A percentile compares a stretch with the other conserved stretches of the same genome.
phyloP scores from a whole-genome alignment of 768 basidiomycete species.

The Collybiopsis confluens region DNA sequence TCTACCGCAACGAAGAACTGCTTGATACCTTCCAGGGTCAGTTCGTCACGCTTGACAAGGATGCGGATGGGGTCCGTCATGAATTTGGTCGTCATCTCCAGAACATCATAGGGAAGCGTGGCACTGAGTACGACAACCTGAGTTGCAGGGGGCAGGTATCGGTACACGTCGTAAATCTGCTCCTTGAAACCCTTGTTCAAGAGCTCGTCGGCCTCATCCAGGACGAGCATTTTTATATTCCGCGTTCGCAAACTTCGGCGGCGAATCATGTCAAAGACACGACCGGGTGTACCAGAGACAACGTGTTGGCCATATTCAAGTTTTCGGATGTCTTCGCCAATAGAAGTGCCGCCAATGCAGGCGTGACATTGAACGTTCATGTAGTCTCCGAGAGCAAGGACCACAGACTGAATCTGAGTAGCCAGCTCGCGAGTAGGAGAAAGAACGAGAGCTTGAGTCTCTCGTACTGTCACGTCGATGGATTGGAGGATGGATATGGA shows the following conservation, averaged over 20 bases:
- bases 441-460: conserved; percentile 93
- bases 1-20: conserved; percentile 98
- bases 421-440: conserved; percentile 99
- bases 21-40: conserved; percentile 94
- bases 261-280: conserved; percentile 99
- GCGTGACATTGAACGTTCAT: conserved; percentile 99
- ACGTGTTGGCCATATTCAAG: conserved; percentile 97
- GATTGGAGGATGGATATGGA: conserved; percentile 97
- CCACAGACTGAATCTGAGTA: conserved; percentile 97
- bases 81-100: conserved; percentile 99
- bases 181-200: conserved; percentile 99
- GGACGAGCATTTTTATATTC: conserved; percentile 96
- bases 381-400: conserved; percentile 95
- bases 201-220: conserved; percentile 94
- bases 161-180: conserved; percentile 98
- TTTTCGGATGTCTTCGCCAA: conserved; percentile 96
- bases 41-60: conserved; percentile 97
- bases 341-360: conserved; percentile 95
- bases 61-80: conserved; percentile 99
- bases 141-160: conserved; percentile 93
- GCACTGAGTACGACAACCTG: conserved; percentile 97
- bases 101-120: conserved; percentile 91
- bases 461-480: conserved; percentile 91
- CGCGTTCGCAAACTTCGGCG: conserved; percentile 88
- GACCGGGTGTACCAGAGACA: conserved; percentile 94